Base-by-base conservation (phyloP, 441 rosid species). In the Erodium moschatum region DNA sequence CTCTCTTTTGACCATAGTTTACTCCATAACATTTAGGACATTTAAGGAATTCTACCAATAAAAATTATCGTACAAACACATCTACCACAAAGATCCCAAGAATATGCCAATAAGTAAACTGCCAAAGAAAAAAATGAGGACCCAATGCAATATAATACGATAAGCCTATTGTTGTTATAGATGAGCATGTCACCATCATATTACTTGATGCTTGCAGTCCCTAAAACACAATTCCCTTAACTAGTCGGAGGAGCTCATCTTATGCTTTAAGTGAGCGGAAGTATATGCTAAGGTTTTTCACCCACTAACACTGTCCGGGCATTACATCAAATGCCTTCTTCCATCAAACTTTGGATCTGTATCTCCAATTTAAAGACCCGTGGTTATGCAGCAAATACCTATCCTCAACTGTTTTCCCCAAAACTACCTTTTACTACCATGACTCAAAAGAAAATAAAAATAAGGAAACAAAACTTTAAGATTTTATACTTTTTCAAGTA, bases 401-500 rank as follows among this genome's bases (percentile, higher is more conserved):
- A 48, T n/a, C 54, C 54, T 48, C 54, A 9, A 8, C 9, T 3
- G 0, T 40, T 40, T 40, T 9, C 46, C 46, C 61, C 61, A 18
- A 54, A 54, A 54, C 21, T 54, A 54, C 61, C 61, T 15, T 18
- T 54, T 54, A 54, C 61, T 54, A 54, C 10, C 20, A 54, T 54
- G 21, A 19, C 61, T 35, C 0, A 4, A 27, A 10, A 38, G 52
- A 19, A 19, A 11, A 11, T 15, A 15, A 68, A 21, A 54, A 29
- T 27, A 33, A 31, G 24, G 71, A 56, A 5, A 18, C 42, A 18
- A 69, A 61, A 27, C 46, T n/a, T 68, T 20, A 29, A 21, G 66
- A 24, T 33, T 19, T 24, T 13, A 31, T 50, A 65, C 29, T 46
- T 68, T 24, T 33, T 62, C 73, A 71, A 65, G 66, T 69, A 94